Evolutionary conservation across 495 filamentous ascomycete species (phyloP).

Genomic region (Hyaloscypha hepaticicola): DNA sequence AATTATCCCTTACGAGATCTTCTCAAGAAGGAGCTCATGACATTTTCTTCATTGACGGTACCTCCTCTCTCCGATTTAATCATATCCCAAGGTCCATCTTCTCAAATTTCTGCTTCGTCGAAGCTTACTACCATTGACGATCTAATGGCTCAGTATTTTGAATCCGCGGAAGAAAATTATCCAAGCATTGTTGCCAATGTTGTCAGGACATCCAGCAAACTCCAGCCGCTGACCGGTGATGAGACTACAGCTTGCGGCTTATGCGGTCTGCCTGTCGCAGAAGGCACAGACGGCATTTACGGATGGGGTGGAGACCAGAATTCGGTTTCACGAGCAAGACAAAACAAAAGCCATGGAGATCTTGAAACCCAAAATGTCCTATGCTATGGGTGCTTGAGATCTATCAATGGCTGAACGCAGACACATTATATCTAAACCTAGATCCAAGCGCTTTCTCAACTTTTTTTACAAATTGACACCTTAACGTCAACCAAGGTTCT

Average conservation of each 20-base stretch:
- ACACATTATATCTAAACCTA: background rate
- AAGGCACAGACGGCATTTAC: conserved; percentile 36
- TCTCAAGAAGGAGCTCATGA: conserved; percentile 71
- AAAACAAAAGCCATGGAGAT: conserved; percentile 20
- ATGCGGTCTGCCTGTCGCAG: conserved; percentile 49
- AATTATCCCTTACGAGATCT: conserved; percentile 79
- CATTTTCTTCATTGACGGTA: conserved; percentile 53
- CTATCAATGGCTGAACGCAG: conserved; percentile 36
- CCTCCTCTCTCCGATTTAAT: conserved; percentile 54
- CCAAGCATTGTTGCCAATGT: conserved; percentile 94
- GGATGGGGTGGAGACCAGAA: conserved; percentile 42
- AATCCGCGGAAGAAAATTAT: conserved; percentile 81
- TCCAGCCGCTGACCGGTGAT: conserved; percentile 42
- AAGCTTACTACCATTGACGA: conserved; percentile 87
- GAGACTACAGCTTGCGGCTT: conserved; percentile 41
- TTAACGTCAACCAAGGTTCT: conserved; percentile 16
- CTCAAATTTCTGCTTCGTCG: conserved; percentile 52
- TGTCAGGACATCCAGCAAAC: conserved; percentile 79
- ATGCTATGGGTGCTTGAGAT: conserved; percentile 62
- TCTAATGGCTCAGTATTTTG: conserved; percentile 85
- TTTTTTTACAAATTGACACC: conserved; percentile 14
- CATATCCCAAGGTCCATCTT: conserved; percentile 38
- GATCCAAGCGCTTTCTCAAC: background rate
- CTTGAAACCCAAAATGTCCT: conserved; percentile 38
- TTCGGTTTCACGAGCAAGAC: conserved; percentile 20